Evolutionary conservation across 306 rosid species (phyloP), one percentile per base, ranked within the genome.

Genomic region (Begonia peltatifolia): DNA sequence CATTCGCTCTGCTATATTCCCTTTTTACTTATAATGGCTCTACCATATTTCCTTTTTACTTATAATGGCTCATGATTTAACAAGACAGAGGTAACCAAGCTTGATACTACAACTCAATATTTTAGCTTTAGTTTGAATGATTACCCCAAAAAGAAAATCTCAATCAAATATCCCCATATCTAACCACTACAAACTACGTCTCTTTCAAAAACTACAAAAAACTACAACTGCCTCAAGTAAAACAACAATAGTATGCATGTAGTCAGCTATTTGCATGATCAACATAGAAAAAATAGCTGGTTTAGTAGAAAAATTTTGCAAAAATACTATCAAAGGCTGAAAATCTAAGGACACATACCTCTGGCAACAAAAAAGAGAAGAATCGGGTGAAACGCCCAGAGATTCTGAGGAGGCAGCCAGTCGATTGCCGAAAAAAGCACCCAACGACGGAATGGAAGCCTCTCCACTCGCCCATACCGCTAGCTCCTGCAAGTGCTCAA

Each of bases 351-450:
- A 44, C 1, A 49, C 9, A 20, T 38, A 85, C 94, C 94, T 85
- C 50, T 67, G 76, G 66, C 97, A 89, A 38, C 73, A 54, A 38
- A 85, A 46, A 38, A 85, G 36, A 47, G 80, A 76, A 74, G 84
- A 59, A 53, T 80, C 72, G 3, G 79, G 80, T 1, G 80, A 53
- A 0, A 63, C 52, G 15, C 76, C 84, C 23, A 64, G 15, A 42
- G 78, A 75, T 68, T 84, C 95, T 1, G 65, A 65, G 36, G 66
- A 51, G 42, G 76, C 38, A 3, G 97, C 90, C 17, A 80, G 49
- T 12, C 68, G 74, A 11, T 53, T 75, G 14, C 94, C 87, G 6
- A 68, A 89, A 66, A 85, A 82, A 14, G 97, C 90, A 43, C 63
- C 78, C 61, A 89, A 60, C 59, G 83, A 78, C 18, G 83, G 83